phyloP scores from a whole-genome alignment of 1,284 basidiomycete species.

The Singerocomus inundabilis region DNA sequence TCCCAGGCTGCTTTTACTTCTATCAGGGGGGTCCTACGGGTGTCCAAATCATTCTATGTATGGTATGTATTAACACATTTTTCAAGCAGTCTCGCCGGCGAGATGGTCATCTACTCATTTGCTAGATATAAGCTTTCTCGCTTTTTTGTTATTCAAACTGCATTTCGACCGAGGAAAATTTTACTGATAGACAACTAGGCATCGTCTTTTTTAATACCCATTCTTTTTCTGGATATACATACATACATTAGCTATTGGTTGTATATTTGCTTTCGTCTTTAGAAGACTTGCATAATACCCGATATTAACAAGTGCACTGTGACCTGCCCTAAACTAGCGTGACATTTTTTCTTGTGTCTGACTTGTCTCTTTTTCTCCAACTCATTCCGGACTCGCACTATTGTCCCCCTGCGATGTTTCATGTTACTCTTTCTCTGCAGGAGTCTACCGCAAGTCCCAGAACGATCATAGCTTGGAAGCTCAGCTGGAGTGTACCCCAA shows the following conservation, averaged over 20 bases:
- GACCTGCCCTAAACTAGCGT: slow-evolving; percentile 26
- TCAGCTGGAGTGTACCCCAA: slow-evolving; percentile 48
- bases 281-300: too few species aligned
- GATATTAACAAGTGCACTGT: too few species aligned
- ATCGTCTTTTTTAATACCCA: slow-evolving; percentile 27
- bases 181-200: slow-evolving; percentile 13
- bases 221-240: slow-evolving; percentile 22
- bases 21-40: too few species aligned
- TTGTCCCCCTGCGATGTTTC: slow-evolving; percentile 47
- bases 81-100: slow-evolving; percentile 8
- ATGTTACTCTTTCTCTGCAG: slow-evolving; percentile 34
- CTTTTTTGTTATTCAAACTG: too few species aligned
- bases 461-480: slow-evolving; percentile 32
- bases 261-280: slow-evolving; percentile 4
- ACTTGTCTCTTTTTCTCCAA: slow-evolving; percentile 17
- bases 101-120: too few species aligned
- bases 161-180: too few species aligned
- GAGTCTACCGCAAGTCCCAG: slow-evolving; percentile 52
- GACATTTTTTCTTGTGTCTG: too few species aligned
- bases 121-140: too few species aligned
- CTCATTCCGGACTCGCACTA: slow-evolving; percentile 51
- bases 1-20: too few species aligned
- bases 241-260: neutral
- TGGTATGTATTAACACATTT: slow-evolving; percentile 10
- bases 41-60: slow-evolving; percentile 2